These are phyloP conservation scores for Quercus gilva DNA, from an alignment of 306 rosid genomes.

Conservation along the genomic window DNA sequence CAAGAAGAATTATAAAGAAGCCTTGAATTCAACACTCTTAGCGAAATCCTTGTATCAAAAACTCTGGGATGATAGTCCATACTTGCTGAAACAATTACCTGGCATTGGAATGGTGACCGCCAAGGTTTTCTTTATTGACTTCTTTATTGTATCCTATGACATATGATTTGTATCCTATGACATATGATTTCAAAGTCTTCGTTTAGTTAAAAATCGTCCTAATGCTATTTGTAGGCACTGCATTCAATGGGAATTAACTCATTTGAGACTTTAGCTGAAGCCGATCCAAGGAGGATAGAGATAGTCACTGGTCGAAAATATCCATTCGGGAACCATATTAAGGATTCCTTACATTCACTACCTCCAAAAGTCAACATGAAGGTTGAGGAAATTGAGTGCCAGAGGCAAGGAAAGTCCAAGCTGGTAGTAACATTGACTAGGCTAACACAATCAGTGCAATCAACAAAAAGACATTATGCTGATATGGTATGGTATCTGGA, in stretches of 20 bases:
- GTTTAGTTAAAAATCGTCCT: not conserved
- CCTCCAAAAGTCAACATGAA: constrained; percentile 80
- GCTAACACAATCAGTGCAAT: constrained; percentile 51
- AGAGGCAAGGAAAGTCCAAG: constrained; percentile 60
- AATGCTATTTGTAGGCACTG: constrained; percentile 61
- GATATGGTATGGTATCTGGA: constrained; percentile 61
- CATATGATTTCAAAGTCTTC: not conserved
- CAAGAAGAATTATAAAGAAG: constrained; percentile 81
- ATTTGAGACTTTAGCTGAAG: constrained; percentile 76
- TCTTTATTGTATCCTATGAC: constrained; percentile 11
- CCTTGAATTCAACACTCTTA: constrained; percentile 66
- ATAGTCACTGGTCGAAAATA: constrained; percentile 88
- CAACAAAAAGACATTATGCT: constrained; percentile 79
- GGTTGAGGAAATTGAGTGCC: constrained; percentile 57
- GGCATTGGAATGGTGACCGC: constrained; percentile 99
- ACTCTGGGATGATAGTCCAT: constrained; percentile 97
- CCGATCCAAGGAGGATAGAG: constrained; percentile 95
- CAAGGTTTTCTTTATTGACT: constrained; percentile 48
- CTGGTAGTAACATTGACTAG: constrained; percentile 74
- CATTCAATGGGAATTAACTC: constrained; percentile 80
- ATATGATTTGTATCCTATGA: constrained; percentile 6
- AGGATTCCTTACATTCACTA: constrained; percentile 79
- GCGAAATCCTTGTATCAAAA: constrained; percentile 84
- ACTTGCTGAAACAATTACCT: constrained; percentile 88
- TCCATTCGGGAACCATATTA: constrained; percentile 94